Conservation (phyloP, 257 asterid genomes). For the Vinca minor region DNA sequence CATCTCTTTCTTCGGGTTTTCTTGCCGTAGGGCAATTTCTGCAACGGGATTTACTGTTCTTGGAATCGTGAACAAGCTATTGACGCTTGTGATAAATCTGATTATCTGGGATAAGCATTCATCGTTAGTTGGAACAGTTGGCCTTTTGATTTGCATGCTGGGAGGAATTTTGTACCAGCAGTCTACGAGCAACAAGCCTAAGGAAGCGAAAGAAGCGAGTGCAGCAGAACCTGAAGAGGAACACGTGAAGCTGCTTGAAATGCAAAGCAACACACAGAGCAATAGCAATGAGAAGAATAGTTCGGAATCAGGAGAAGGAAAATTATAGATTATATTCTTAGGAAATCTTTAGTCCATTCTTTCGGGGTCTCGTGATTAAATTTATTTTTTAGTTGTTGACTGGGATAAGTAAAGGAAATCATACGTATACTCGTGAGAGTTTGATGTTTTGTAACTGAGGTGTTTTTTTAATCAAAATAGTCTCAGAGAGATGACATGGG, state of each 20-base stretch:
- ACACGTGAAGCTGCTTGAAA: constrained; percentile 61
- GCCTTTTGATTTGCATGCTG: constrained; percentile 80
- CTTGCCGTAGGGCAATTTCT: constrained; percentile 85
- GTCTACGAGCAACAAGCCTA: constrained; percentile 52
- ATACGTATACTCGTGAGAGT: neutral
- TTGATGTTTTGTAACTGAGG: neutral
- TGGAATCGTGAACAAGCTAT: constrained; percentile 81
- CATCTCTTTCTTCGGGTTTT: constrained; percentile 87
- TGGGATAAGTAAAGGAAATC: neutral
- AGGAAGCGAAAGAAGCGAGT: constrained; percentile 34
- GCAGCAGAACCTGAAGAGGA: constrained; percentile 53
- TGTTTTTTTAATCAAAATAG: neutral
- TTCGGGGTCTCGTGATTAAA: neutral
- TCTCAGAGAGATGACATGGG: neutral
- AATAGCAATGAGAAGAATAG: constrained; percentile 30
- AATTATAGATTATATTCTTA: constrained; percentile 29
- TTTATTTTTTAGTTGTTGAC: neutral
- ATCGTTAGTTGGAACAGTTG: constrained; percentile 69
- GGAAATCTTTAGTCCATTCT: constrained; percentile 6
- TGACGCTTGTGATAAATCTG: constrained; percentile 86
- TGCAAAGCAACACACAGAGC: constrained; percentile 40
- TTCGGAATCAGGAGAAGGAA: constrained; percentile 33
- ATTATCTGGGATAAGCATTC: constrained; percentile 92
- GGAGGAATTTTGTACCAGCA: constrained; percentile 89
- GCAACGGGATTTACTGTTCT: constrained; percentile 97